Conservation (phyloP, 2,329 filamentous ascomycete species). For the Alternaria sp. region DNA sequence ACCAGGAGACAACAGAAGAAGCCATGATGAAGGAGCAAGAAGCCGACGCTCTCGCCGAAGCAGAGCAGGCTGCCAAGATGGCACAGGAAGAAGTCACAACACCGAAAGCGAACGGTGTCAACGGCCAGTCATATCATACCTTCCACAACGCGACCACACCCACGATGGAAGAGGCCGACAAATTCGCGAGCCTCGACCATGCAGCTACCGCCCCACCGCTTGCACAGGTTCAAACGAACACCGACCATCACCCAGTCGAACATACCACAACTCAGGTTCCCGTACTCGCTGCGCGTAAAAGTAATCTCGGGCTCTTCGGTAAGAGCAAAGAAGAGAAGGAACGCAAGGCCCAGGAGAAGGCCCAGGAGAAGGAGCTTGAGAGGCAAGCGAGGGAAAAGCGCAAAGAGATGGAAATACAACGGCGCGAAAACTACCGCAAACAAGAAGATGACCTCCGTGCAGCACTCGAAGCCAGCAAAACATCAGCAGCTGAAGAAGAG, state of each 20-base stretch:
- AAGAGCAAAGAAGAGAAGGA: conserved; percentile 71
- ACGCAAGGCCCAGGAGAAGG: conserved; percentile 65
- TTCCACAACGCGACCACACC: conserved; percentile 49
- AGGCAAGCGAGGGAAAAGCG: conserved; percentile 53
- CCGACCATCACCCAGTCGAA: conserved; percentile 41
- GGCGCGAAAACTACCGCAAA: conserved; percentile 63
- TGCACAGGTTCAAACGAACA: conserved; percentile 42
- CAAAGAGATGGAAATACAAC: conserved; percentile 57
- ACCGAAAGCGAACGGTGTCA: conserved; percentile 56
- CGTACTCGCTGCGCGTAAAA: conserved; percentile 44
- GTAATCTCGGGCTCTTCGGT: conserved; percentile 54
- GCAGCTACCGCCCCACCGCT: conserved; percentile 65
- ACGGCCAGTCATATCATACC: conserved; percentile 42
- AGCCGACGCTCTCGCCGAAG: conserved; percentile 67
- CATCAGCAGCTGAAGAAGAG: conserved; percentile 60
- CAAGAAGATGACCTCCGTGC: conserved; percentile 68
- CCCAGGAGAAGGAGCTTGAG: conserved; percentile 62
- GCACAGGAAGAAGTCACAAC: conserved; percentile 64
- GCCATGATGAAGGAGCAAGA: conserved; percentile 80
- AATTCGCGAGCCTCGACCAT: conserved; percentile 67
- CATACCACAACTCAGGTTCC: conserved; percentile 42
- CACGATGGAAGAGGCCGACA: conserved; percentile 53
- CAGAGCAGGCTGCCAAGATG: conserved; percentile 46
- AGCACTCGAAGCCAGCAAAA: conserved; percentile 71
- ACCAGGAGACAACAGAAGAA: conserved; percentile 84